These are phyloP conservation scores for Blastobotrys apis DNA, from an alignment of 1,139 yeast species.

Conservation along the genomic window DNA sequence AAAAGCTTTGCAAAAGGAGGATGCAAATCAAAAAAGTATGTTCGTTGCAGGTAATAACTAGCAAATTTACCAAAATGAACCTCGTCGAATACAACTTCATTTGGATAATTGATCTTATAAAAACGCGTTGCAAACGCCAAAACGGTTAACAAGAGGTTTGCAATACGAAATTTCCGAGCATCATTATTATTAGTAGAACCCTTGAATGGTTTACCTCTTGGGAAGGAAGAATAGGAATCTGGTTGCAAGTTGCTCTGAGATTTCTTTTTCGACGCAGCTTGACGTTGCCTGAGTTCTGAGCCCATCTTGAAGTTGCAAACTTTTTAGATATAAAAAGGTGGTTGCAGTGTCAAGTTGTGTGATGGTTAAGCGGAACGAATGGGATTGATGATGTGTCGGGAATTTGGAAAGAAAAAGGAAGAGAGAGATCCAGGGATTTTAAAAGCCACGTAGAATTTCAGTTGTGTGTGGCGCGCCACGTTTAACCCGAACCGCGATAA, in stretches of 20 bases:
- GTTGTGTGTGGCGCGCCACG: too few relatives aligned
- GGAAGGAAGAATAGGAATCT: not conserved
- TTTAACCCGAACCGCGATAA: too few relatives aligned
- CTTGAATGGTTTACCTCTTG: constrained; percentile 9
- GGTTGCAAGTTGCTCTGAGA: constrained; percentile 10
- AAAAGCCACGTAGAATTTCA: too few relatives aligned
- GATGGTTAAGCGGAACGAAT: too few relatives aligned
- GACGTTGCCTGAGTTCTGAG: constrained; percentile 14
- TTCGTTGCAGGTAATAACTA: constrained; percentile 37
- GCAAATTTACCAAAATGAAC: constrained; percentile 84
- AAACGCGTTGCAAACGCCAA: constrained; percentile 72
- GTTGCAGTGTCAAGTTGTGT: too few relatives aligned
- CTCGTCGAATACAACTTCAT: constrained; percentile 93
- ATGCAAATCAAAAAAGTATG: constrained; percentile 73
- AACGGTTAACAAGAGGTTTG: constrained; percentile 45
- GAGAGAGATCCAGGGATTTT: too few relatives aligned
- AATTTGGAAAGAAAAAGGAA: too few relatives aligned
- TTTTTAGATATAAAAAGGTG: too few relatives aligned
- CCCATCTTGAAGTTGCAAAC: too few relatives aligned
- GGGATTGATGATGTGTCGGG: too few relatives aligned
- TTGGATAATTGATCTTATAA: constrained; percentile 64
- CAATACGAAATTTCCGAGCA: constrained; percentile 11
- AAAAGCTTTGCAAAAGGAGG: constrained; percentile 96
- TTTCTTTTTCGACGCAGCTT: constrained; percentile 12
- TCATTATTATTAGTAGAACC: not conserved